Conservation (phyloP, 2,329 filamentous ascomycete species). For the Verticillium tricorpus region DNA sequence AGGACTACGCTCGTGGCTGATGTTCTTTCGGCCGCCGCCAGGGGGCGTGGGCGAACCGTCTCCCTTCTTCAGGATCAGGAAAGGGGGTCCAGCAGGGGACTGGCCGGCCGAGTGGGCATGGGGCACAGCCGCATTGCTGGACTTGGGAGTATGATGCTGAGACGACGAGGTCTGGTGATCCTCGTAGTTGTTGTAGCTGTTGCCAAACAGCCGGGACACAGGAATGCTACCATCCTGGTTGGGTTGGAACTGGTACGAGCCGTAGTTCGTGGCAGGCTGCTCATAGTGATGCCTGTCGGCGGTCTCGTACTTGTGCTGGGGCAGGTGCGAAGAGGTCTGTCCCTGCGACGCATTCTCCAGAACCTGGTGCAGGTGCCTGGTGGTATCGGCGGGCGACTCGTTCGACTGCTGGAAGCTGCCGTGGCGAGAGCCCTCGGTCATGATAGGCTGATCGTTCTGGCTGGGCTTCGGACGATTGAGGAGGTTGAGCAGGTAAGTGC, state of each 20-base stretch:
- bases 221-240: constrained; percentile 10
- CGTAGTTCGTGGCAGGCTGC: constrained; percentile 16
- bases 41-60: constrained; percentile 30
- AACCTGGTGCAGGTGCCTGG: constrained; percentile 9
- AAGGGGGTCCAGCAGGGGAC: constrained; percentile 28
- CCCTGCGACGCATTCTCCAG: constrained; percentile 13
- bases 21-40: constrained; percentile 34
- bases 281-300: constrained; percentile 8
- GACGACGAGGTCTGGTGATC: constrained; percentile 36
- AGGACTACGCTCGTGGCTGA: constrained; percentile 37
- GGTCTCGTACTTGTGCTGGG: constrained; percentile 15
- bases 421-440: constrained; percentile 38
- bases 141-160: constrained; percentile 35
- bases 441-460: constrained; percentile 45
- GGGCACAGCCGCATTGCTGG: constrained; percentile 25
- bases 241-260: constrained; percentile 11
- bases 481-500: constrained; percentile 80
- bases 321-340: constrained; percentile 11
- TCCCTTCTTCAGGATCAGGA: constrained; percentile 50
- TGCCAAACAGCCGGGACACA: constrained; percentile 17
- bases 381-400: constrained; percentile 22
- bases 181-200: constrained; percentile 32
- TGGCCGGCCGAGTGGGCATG: constrained; percentile 18
- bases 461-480: constrained; percentile 73
- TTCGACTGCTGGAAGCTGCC: constrained; percentile 35